Evolutionary conservation across 2,329 filamentous ascomycete species (phyloP), one percentile per base, ranked within the genome.

Genomic region (Diaporthe aspalathi): DNA sequence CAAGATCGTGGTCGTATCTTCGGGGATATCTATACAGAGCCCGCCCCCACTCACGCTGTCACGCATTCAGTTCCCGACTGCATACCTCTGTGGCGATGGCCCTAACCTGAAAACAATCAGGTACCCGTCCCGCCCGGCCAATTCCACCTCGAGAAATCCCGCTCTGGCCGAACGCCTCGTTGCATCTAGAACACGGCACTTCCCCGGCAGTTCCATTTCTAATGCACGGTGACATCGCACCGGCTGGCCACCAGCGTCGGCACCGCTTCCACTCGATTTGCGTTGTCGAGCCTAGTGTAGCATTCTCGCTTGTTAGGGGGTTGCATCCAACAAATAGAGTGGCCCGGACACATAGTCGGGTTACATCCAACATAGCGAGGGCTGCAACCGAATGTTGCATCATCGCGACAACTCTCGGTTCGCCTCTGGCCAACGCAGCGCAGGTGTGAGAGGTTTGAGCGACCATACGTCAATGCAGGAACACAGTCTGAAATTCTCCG

Each of bases 151-250:
- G 2, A 12, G 24, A 60, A 60, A 56, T 57, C 67, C 67, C 47
- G 67, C 22, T 50, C 27, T 50, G 43, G 53, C n/a, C 32, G 43
- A 43, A 50, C 45, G 29, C 29, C 60, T n/a, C 60, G 60, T 65
- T 65, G 60, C 43, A 43, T 60, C 67, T 60, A 68, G 67, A 60
- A 50, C 53, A 38, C 67, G 67, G 67, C 40, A 60, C 53, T 68
- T 57, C 16, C n/a, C 53, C 66, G 50, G 53, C 43, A 60, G 16
- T 60, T 35, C 43, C 52, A 49, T 52, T n/a, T 22, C 52, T 60
- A 68, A 68, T 68, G 66, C 66, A 40, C 43, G 52, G 43, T 68
- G 40, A 29, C 53, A 56, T 35, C 45, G 20, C 35, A 57, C 6
- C 27, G 20, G 49, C 40, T 38, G 66, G 9, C n/a, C 22, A 49